Evolutionary conservation across 2,329 filamentous ascomycete species (phyloP).

Genomic region (Diaporthe ampelina): DNA sequence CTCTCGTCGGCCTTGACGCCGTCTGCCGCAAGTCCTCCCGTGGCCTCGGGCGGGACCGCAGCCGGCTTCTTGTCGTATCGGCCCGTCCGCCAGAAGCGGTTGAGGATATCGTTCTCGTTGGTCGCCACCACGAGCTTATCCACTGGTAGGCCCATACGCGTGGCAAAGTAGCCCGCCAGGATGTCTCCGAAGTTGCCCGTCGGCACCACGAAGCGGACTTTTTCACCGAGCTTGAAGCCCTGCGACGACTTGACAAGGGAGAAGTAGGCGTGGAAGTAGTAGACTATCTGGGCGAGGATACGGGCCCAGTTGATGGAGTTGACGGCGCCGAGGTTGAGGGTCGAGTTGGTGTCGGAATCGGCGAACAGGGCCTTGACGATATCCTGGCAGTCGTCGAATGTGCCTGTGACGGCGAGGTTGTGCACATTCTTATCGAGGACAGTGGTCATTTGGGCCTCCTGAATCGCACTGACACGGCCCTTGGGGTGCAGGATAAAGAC

Average conservation of each 20-base stretch:
- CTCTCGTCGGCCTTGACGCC: constrained; percentile 75
- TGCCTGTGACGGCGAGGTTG: constrained; percentile 89
- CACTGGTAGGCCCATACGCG: constrained; percentile 71
- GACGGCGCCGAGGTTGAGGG: constrained; percentile 88
- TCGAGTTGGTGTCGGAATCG: constrained; percentile 85
- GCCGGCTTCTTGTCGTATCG: constrained; percentile 88
- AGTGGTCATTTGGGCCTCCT: constrained; percentile 98
- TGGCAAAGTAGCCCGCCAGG: constrained; percentile 90
- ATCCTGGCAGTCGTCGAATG: constrained; percentile 98
- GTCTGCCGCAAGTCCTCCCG: constrained; percentile 75
- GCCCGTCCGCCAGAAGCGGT: constrained; percentile 94
- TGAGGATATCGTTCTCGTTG: constrained; percentile 97
- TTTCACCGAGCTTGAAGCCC: constrained; percentile 74
- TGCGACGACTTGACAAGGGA: constrained; percentile 74
- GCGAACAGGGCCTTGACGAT: constrained; percentile 94
- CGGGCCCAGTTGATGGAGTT: constrained; percentile 98
- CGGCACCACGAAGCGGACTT: constrained; percentile 88
- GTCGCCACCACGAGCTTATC: constrained; percentile 94
- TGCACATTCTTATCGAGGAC: constrained; percentile 92
- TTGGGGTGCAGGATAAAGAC: constrained; percentile 96
- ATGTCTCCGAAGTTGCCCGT: constrained; percentile 98
- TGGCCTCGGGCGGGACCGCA: constrained; percentile 64
- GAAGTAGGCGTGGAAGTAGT: constrained; percentile 98
- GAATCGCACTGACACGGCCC: constrained; percentile 90
- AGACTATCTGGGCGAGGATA: constrained; percentile 96